Conservation (phyloP, 2,329 filamentous ascomycete genomes). For the Ophiognomonia clavigignenti-juglandacearum region DNA sequence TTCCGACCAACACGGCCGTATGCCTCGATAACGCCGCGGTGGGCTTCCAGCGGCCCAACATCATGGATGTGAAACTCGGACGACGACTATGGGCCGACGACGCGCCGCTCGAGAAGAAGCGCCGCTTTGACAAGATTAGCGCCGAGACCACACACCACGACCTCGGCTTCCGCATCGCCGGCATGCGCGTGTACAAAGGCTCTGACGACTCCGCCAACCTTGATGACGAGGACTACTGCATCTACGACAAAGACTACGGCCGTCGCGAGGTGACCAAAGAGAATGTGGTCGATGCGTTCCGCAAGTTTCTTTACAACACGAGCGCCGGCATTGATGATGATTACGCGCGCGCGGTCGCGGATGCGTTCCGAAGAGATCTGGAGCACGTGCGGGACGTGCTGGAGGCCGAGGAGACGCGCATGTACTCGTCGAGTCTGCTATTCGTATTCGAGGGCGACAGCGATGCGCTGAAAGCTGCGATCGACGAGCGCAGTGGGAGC, state of each 20-base stretch:
- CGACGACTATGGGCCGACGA: slow-evolving; percentile 79
- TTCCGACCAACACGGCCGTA: slow-evolving; percentile 74
- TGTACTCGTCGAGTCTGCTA: slow-evolving; percentile 59
- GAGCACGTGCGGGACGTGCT: slow-evolving; percentile 48
- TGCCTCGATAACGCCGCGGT: slow-evolving; percentile 80
- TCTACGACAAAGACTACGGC: slow-evolving; percentile 62
- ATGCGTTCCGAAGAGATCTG: slow-evolving; percentile 50
- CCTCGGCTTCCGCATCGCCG: slow-evolving; percentile 59
- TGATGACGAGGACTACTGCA: slow-evolving; percentile 49
- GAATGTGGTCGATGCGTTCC: slow-evolving; percentile 51
- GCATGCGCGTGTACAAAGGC: slow-evolving; percentile 60
- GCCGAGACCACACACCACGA: slow-evolving; percentile 54
- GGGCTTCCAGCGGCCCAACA: slow-evolving; percentile 80
- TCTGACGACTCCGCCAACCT: slow-evolving; percentile 45
- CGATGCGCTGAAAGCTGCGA: slow-evolving; percentile 43
- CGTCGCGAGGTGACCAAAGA: slow-evolving; percentile 45
- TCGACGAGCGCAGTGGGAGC: slow-evolving; percentile 48
- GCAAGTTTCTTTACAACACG: slow-evolving; percentile 54
- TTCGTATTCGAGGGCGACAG: slow-evolving; percentile 64
- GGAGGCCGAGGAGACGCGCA: slow-evolving; percentile 53
- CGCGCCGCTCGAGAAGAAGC: slow-evolving; percentile 53
- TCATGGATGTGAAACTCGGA: slow-evolving; percentile 90
- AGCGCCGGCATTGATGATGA: slow-evolving; percentile 55
- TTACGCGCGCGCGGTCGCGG: slow-evolving; percentile 50
- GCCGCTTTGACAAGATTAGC: slow-evolving; percentile 55